phyloP scores from a whole-genome alignment of 139 green algal genomes.

The Chlorella sp. region DNA sequence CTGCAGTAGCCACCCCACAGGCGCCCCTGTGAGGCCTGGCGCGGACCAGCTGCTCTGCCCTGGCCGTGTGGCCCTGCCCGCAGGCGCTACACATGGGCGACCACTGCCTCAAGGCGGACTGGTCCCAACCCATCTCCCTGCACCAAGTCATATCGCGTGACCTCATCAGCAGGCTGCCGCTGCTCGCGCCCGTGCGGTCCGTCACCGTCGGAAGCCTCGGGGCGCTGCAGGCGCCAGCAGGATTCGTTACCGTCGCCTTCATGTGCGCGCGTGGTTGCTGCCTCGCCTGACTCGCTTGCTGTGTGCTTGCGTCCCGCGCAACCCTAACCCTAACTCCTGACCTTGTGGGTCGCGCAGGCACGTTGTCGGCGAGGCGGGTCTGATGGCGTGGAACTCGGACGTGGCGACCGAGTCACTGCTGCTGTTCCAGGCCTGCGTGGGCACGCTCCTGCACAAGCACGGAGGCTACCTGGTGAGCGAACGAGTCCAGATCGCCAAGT shows the following conservation, averaged over 20 bases:
- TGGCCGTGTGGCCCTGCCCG: too few species aligned
- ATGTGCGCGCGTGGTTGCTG: not conserved
- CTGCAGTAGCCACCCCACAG: too few species aligned
- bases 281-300: not conserved
- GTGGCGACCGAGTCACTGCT: constrained; percentile 12
- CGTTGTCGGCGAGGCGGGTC: constrained; percentile 3
- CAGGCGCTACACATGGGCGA: constrained; percentile 35
- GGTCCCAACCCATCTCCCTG: constrained; percentile 5
- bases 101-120: constrained; percentile 12
- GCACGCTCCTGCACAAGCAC: constrained; percentile 13
- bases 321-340: too few species aligned
- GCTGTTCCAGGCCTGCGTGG: constrained; percentile 17
- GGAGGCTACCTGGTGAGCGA: constrained; percentile 27
- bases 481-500: too few species aligned
- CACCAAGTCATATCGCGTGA: constrained; percentile 11
- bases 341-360: too few species aligned
- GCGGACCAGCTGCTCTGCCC: too few species aligned
- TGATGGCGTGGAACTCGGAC: constrained; percentile 14
- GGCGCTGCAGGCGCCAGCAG: constrained; percentile 19
- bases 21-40: too few species aligned
- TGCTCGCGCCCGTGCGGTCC: constrained; percentile 12
- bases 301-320: too few species aligned
- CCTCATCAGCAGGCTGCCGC: constrained; percentile 13
- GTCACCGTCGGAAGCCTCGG: constrained; percentile 4
- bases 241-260: constrained; percentile 19